A percentile compares a stretch with the other conserved stretches of the same genome.
phyloP scores from a whole-genome alignment of 2,329 filamentous ascomycete genomes.

The Cadophora sp. region DNA sequence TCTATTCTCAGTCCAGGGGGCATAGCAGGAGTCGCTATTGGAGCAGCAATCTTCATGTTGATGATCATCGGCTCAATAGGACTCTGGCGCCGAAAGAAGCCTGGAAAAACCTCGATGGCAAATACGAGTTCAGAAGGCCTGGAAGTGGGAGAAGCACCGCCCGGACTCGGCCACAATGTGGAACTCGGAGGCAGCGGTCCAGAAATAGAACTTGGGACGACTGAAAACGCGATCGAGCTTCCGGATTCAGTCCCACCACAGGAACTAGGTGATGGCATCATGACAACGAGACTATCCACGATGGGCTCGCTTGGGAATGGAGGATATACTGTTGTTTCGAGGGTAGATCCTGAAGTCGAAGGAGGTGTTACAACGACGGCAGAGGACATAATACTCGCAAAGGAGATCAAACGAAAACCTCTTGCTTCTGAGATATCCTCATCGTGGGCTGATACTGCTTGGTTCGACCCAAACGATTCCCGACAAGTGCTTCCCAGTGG shows the following conservation, averaged over 20 bases:
- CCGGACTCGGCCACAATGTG: slow-evolving; percentile 3
- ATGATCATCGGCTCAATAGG: slow-evolving; percentile 8
- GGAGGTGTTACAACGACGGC: not conserved
- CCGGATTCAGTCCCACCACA: not conserved
- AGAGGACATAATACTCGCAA: not conserved
- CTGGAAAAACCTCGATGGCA: not conserved
- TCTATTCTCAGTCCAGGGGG: not conserved
- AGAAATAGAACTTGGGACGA: slow-evolving; percentile 10
- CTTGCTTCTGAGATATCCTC: not conserved
- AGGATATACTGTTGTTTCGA: not conserved
- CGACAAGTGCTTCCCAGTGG: not conserved
- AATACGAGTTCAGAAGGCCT: slow-evolving; percentile 1
- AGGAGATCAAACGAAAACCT: not conserved
- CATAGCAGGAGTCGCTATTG: not conserved
- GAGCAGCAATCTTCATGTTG: not conserved
- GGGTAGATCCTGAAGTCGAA: not conserved
- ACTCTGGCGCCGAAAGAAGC: not conserved
- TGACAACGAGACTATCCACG: not conserved
- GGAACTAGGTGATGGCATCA: not conserved
- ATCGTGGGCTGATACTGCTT: not conserved
- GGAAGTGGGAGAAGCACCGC: slow-evolving; percentile 8
- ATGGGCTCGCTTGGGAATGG: not conserved
- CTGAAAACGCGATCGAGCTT: slow-evolving; percentile 7
- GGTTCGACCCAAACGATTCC: slow-evolving; percentile 14
- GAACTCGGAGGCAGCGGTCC: not conserved